Base-by-base conservation (phyloP, 2,329 filamentous ascomycete species). In the Emmonsia crescens region DNA sequence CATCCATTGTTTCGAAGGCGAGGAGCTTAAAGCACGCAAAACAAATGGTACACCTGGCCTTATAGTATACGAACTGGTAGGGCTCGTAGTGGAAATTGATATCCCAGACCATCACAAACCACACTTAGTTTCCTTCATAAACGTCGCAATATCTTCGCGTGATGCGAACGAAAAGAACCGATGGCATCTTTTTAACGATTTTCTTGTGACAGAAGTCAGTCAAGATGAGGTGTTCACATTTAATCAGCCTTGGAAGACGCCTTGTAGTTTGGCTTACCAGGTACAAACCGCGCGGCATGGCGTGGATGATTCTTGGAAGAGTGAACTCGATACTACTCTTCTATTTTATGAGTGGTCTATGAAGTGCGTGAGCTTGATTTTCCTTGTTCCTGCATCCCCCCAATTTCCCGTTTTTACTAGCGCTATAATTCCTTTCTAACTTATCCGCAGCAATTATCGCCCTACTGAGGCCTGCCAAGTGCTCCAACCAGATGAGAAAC, bases 171-270 rank as follows among this genome's bases (percentile, higher is more conserved):
- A 78, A 3, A 82, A 85, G 65, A 87, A 84, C 69, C 87, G 88
- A 68, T 99, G 95, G 95, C 91, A 97, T 75, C 77, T 99, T 0
- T 96, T 99, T 78, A 99, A 99, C 68, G 94, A 99, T 75, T 99
- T 99, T 70, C 77, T 96, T 42, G 95, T 99, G 27, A 85, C 89
- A 14, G 86, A 88, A 10, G 84, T 96, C 19, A 84, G 87, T 38
- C 83, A 84, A 33, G 87, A 91, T 64, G 93, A 99, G 72, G 95
- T 93, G 0, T 79, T 97, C 21, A 86, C 88, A 29, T 99, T 97
- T 74, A 92, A 93, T 64, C 85, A 91, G 3, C 83, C 86, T 21
- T 99, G 94, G 94, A 99, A 97, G 77, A 81, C 91, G 57, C 94
- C 94, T 0, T 91, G 90, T 14, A 88, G 97, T 5, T 78, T 99